Percentiles rank a stretch among this genome's conserved stretches.
Evolutionary conservation across 2,329 filamentous ascomycete species (phyloP).

Genomic region (Diaporthe sp.): DNA sequence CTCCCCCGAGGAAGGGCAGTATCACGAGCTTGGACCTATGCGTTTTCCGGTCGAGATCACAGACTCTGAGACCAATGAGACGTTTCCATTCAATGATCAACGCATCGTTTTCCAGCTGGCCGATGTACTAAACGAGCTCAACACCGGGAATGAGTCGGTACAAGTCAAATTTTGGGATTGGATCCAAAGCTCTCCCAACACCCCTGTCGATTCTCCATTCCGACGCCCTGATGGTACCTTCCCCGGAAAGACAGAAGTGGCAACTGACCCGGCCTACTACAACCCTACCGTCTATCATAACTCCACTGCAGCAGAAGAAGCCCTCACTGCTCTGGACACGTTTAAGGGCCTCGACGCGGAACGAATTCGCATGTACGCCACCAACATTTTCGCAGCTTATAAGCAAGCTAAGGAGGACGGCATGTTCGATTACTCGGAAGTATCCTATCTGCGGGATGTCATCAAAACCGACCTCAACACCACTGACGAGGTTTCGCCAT

Average conservation of each 20-base stretch:
- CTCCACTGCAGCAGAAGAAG: slow-evolving; percentile 41
- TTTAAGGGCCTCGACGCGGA: slow-evolving; percentile 44
- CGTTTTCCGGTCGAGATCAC: slow-evolving; percentile 56
- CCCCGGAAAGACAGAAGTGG: not conserved
- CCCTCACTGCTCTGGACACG: slow-evolving; percentile 43
- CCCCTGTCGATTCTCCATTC: slow-evolving; percentile 44
- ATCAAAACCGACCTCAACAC: slow-evolving; percentile 52
- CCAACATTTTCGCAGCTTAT: slow-evolving; percentile 49
- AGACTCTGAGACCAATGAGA: slow-evolving; percentile 55
- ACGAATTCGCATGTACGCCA: slow-evolving; percentile 42
- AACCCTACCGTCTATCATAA: not conserved
- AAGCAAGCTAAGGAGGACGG: slow-evolving; percentile 47
- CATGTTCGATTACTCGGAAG: slow-evolving; percentile 48
- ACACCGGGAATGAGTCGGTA: slow-evolving; percentile 47
- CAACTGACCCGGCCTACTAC: not conserved
- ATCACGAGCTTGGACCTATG: slow-evolving; percentile 58
- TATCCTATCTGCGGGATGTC: slow-evolving; percentile 49
- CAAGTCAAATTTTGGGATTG: slow-evolving; percentile 57
- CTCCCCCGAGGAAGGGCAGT: slow-evolving; percentile 44
- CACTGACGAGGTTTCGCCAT: slow-evolving; percentile 51
- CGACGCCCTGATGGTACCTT: not conserved
- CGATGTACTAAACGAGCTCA: slow-evolving; percentile 55
- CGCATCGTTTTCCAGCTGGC: slow-evolving; percentile 57
- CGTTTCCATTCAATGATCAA: slow-evolving; percentile 56
- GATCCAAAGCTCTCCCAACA: slow-evolving; percentile 53